A percentile compares a stretch with the other conserved stretches of the same genome.
phyloP scores from a whole-genome alignment of 2,329 filamentous ascomycete genomes.

The Nothophaeocryptopus gaeumannii region DNA sequence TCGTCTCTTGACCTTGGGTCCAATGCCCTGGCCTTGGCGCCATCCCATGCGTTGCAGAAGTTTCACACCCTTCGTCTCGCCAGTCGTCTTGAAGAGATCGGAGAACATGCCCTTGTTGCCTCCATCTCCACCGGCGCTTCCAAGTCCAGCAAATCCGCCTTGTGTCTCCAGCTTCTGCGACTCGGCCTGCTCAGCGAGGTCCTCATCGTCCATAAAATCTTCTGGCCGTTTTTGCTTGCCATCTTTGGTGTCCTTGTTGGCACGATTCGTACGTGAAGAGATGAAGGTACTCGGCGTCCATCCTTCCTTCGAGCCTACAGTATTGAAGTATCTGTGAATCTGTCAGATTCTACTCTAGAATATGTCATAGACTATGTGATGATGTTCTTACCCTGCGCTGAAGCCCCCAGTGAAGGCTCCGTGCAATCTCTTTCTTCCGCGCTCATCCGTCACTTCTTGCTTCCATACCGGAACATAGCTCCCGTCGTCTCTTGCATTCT shows the following conservation, averaged over 20 bases:
- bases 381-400: slow-evolving; percentile 77
- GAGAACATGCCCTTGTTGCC: slow-evolving; percentile 55
- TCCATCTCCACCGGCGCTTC: slow-evolving; percentile 59
- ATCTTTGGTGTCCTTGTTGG: slow-evolving; percentile 59
- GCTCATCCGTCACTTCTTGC: slow-evolving; percentile 92
- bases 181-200: slow-evolving; percentile 82
- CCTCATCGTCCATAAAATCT: slow-evolving; percentile 98
- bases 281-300: slow-evolving; percentile 92
- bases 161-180: slow-evolving; percentile 70
- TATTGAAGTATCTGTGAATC: slow-evolving; percentile 80
- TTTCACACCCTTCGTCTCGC: slow-evolving; percentile 83
- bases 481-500: slow-evolving; percentile 78
- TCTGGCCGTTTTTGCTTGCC: slow-evolving; percentile 63
- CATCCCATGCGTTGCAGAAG: slow-evolving; percentile 91
- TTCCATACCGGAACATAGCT: slow-evolving; percentile 96
- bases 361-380: not conserved
- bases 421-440: slow-evolving; percentile 83
- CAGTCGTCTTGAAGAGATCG: slow-evolving; percentile 68
- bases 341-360: not conserved
- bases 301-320: slow-evolving; percentile 95
- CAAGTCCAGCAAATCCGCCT: slow-evolving; percentile 71
- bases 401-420: slow-evolving; percentile 96
- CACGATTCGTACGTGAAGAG: slow-evolving; percentile 78
- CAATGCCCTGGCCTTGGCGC: slow-evolving; percentile 90
- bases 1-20: slow-evolving; percentile 74